phyloP scores from a whole-genome alignment of 2,329 filamentous ascomycete species.

The Fusarium musae region DNA sequence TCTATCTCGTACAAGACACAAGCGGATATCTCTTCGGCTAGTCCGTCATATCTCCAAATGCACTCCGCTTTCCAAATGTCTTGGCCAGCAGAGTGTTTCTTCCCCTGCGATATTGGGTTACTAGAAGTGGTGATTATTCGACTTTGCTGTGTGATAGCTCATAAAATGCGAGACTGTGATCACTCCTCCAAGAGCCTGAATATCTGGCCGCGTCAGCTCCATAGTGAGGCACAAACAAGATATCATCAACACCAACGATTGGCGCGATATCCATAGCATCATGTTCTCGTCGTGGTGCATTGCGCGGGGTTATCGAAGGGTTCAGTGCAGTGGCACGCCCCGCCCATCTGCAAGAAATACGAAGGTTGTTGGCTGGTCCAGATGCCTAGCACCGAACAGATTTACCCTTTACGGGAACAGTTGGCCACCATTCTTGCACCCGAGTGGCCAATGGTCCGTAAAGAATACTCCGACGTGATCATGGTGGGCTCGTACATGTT shows the following conservation, averaged over 20 bases:
- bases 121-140: constrained; percentile 1
- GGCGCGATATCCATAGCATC: constrained; percentile 29
- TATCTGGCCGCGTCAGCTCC: constrained; percentile 32
- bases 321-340: constrained; percentile 29
- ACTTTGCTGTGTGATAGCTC: constrained; percentile 16
- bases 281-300: constrained; percentile 37
- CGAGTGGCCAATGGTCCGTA: constrained; percentile 23
- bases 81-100: background rate
- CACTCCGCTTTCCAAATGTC: background rate
- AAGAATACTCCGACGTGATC: constrained; percentile 23
- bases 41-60: background rate
- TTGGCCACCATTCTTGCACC: constrained; percentile 34
- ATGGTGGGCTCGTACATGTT: constrained; percentile 36
- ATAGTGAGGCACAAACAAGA: constrained; percentile 12
- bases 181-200: background rate
- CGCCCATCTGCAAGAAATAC: constrained; percentile 38
- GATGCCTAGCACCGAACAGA: constrained; percentile 26
- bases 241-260: constrained; percentile 23
- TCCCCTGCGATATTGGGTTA: background rate
- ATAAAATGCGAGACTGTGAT: background rate
- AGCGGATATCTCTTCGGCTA: background rate
- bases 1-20: constrained; percentile 3
- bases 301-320: constrained; percentile 27
- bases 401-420: constrained; percentile 33
- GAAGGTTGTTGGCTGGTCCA: constrained; percentile 28